Evolutionary conservation across 768 basidiomycete genomes (phyloP), one percentile per base, ranked within the genome.

Genomic region (Boletus pseudopeckii): DNA sequence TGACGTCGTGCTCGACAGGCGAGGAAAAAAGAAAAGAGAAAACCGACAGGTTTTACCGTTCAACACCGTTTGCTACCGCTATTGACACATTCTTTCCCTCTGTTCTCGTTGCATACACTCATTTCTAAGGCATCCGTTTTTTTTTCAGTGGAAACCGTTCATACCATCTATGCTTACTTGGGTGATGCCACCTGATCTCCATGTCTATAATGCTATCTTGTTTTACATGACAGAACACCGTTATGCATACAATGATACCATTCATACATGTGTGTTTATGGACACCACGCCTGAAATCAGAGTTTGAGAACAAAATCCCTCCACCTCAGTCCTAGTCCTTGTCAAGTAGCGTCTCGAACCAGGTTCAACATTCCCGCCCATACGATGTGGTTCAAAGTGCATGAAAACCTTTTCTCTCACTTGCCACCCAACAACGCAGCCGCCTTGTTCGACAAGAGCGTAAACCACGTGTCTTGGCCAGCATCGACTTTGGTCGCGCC

Each of bases 361-460:
- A 7, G 9, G 28, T 9, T 28, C 28, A 8, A 28, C 28, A 9
- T 9, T 9, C 28, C 28, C 7, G 28, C 2, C 28, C 28, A 28
- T 28, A 28, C 8, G 28, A 28, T 28, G 28, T 9, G 28, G 28
- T 28, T 28, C 28, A 28, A 28, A 9, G 9, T 3, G 7, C 0
- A 28, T 9, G 28, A 28, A 28, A 22, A 28, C 24, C 24, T 28
- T 3, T 28, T 28, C 28, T 28, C 28, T 28, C 30, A 32, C 46
- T 46, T 53, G 40, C 48, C 26, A 18, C 62, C 78, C 34, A 85
- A 65, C 44, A 69, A 70, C 41, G 75, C 50, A 6, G 82, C 76
- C 32, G 80, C 82, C 28, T 72, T 62, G 61, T 88, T 88, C 6
- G 62, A 64, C 41, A 89, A 74, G n/a, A 81, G n/a, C 1, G 82